Conservation (phyloP, 805 yeast genomes). For the Monosporozyma servazzii region DNA sequence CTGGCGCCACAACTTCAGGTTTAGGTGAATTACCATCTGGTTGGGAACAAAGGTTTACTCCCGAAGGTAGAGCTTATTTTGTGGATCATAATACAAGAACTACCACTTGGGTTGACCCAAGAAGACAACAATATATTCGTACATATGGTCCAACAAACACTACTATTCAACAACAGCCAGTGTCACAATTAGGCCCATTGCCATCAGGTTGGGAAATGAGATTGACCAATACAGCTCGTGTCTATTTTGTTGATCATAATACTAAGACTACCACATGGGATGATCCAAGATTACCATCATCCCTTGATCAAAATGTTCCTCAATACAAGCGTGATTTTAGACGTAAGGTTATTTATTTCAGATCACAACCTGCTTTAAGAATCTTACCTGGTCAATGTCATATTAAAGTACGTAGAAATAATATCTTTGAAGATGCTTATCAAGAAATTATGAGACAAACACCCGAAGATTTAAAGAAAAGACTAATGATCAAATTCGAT, state of each 20-base stretch:
- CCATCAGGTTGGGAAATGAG: conserved; percentile 99
- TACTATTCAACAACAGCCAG: conserved; percentile 95
- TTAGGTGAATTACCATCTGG: conserved; percentile 96
- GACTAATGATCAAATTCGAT: conserved; percentile 95
- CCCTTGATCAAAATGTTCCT: conserved; percentile 96
- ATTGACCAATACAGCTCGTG: conserved; percentile 95
- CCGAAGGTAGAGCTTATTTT: conserved; percentile 96
- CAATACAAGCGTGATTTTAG: conserved; percentile 98
- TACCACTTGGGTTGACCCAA: conserved; percentile 99
- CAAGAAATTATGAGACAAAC: conserved; percentile 98
- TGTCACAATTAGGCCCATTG: conserved; percentile 92
- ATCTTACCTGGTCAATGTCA: conserved; percentile 98
- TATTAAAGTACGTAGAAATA: conserved; percentile 93
- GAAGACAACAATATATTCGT: conserved; percentile 96
- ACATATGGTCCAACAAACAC: conserved; percentile 80
- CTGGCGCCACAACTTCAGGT: conserved; percentile 86
- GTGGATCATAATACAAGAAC: conserved; percentile 99
- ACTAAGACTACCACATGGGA: conserved; percentile 99
- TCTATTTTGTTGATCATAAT: conserved; percentile 96
- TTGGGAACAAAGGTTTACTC: conserved; percentile 97
- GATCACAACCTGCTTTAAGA: conserved; percentile 96
- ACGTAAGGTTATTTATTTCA: conserved; percentile 92
- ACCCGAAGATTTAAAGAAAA: conserved; percentile 94
- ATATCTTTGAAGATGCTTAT: conserved; percentile 93
- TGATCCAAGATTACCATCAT: conserved; percentile 96